These are phyloP conservation scores for Metschnikowia peoriensis DNA, from an alignment of 805 yeast species.

Conservation along the genomic window DNA sequence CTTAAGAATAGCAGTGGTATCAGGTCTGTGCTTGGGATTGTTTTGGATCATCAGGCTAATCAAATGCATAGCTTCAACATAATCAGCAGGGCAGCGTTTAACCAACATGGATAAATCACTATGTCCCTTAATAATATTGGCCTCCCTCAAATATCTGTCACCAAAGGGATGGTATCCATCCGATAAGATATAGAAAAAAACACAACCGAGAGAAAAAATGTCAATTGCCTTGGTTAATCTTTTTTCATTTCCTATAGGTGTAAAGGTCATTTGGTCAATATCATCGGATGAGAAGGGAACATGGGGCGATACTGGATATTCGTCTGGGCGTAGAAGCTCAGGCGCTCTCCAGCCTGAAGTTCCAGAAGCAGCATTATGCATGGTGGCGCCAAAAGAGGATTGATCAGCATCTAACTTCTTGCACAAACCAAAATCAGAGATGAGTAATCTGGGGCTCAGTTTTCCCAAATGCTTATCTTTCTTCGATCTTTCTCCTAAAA, in stretches of 20 bases:
- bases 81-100: constrained; percentile 39
- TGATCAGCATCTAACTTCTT: constrained; percentile 89
- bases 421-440: constrained; percentile 95
- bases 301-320: constrained; percentile 38
- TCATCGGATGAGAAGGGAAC: constrained; percentile 26
- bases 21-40: constrained; percentile 71
- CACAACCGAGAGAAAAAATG: constrained; percentile 92
- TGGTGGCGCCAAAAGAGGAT: constrained; percentile 88
- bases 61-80: constrained; percentile 68
- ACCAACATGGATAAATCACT: constrained; percentile 51
- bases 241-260: constrained; percentile 40
- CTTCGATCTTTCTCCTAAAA: constrained; percentile 62
- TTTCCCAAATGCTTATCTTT: constrained; percentile 10
- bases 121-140: constrained; percentile 73
- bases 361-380: constrained; percentile 86
- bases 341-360: constrained; percentile 99
- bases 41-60: constrained; percentile 67
- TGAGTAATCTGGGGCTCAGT: constrained; percentile 56
- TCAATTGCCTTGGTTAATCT: constrained; percentile 87
- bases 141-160: constrained; percentile 83
- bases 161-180: constrained; percentile 94
- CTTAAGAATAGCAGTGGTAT: constrained; percentile 59
- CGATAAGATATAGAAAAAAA: constrained; percentile 80
- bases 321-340: constrained; percentile 55
- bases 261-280: constrained; percentile 1